Conservation (phyloP, 768 basidiomycete genomes). For the Termitomyces sp. region DNA sequence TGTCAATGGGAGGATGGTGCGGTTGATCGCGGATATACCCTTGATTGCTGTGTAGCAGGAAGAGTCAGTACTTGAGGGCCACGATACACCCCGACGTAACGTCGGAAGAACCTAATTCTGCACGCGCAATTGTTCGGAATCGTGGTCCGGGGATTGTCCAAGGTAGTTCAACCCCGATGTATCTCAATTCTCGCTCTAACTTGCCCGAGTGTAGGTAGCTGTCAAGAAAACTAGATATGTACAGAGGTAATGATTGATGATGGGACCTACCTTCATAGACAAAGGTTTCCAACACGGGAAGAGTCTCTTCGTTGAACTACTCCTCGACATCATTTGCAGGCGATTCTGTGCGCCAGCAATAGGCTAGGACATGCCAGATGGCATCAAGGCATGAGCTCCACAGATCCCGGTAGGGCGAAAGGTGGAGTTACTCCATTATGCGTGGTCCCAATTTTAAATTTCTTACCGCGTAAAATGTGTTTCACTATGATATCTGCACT, state of each 20-base stretch:
- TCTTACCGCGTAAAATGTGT: background rate
- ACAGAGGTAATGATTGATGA: constrained; percentile 6
- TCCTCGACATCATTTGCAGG: background rate
- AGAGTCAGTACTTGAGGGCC: constrained; percentile 6
- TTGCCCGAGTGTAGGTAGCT: constrained; percentile 2
- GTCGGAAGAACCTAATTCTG: background rate
- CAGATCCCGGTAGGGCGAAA: constrained; percentile 1
- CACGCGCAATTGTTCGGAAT: constrained; percentile 4
- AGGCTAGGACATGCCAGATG: constrained; percentile 10
- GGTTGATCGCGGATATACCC: background rate
- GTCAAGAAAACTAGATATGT: constrained; percentile 3
- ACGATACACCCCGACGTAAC: constrained; percentile 9
- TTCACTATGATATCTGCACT: constrained; percentile 2
- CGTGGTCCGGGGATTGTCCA: constrained; percentile 4
- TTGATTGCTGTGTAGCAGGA: background rate
- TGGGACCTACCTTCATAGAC: constrained; percentile 3
- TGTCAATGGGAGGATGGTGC: background rate
- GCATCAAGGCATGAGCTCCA: constrained; percentile 7
- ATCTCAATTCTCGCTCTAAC: constrained; percentile 2
- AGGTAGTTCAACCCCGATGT: constrained; percentile 2
- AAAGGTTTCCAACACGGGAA: constrained; percentile 10
- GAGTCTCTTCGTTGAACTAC: constrained; percentile 12
- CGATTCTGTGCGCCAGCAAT: background rate
- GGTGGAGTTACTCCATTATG: constrained; percentile 4
- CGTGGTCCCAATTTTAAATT: constrained; percentile 7